A percentile compares a stretch with the other conserved stretches of the same genome.
Evolutionary conservation across 768 basidiomycete species (phyloP).

Genomic region (Tricholoma sp.): DNA sequence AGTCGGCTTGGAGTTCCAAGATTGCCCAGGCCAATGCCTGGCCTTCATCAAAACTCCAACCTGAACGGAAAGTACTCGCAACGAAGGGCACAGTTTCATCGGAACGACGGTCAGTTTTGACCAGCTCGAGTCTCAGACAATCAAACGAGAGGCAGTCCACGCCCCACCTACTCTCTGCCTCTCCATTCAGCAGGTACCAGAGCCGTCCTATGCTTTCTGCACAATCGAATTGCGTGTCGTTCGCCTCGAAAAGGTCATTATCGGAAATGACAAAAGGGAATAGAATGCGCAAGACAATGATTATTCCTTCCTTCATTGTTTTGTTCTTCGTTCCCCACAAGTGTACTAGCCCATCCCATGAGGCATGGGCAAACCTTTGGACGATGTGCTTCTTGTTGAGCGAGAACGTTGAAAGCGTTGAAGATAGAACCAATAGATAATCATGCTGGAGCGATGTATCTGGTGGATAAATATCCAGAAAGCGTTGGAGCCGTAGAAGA

Average conservation of each 20-base stretch:
- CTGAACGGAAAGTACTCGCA: constrained; percentile 64
- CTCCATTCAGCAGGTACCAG: constrained; percentile 52
- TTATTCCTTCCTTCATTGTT: constrained; percentile 69
- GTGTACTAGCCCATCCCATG: constrained; percentile 60
- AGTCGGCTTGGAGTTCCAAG: constrained; percentile 77
- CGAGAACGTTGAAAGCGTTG: constrained; percentile 68
- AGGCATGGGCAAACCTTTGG: constrained; percentile 49
- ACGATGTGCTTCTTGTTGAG: constrained; percentile 65
- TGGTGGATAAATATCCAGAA: constrained; percentile 58
- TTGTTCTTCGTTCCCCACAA: constrained; percentile 81
- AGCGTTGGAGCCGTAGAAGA: constrained; percentile 43
- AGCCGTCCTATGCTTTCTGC: constrained; percentile 45
- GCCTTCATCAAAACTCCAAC: constrained; percentile 60
- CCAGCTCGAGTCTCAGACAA: constrained; percentile 52
- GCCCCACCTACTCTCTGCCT: constrained; percentile 61
- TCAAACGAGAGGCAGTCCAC: constrained; percentile 62
- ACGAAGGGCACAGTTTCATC: constrained; percentile 36
- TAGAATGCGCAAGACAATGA: constrained; percentile 65
- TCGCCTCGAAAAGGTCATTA: constrained; percentile 12
- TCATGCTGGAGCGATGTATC: constrained; percentile 81
- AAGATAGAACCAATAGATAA: constrained; percentile 63
- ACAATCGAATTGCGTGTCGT: constrained; percentile 30
- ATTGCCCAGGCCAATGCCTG: constrained; percentile 79
- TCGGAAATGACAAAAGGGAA: constrained; percentile 62
- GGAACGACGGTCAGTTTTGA: constrained; percentile 15